Evolutionary conservation across 805 yeast genomes (phyloP).

Genomic region (Hanseniaspora osmophila): DNA sequence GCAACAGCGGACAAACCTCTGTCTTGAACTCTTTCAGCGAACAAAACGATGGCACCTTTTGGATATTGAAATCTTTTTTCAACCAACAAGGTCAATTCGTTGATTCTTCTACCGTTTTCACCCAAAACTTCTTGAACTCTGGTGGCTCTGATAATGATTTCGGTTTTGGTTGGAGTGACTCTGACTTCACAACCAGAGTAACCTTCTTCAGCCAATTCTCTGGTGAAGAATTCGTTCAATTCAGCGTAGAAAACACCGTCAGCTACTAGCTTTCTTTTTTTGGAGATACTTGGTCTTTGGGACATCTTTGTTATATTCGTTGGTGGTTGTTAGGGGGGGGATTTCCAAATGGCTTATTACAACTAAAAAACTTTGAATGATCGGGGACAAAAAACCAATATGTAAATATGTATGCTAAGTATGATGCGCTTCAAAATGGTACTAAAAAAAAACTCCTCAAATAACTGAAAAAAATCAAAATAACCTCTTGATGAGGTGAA

Average conservation of each 20-base stretch:
- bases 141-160: slow-evolving; percentile 96
- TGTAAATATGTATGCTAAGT: too few relatives aligned
- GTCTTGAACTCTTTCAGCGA: slow-evolving; percentile 98
- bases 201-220: slow-evolving; percentile 99
- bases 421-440: too few relatives aligned
- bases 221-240: slow-evolving; percentile 99
- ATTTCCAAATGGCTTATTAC: too few relatives aligned
- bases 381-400: too few relatives aligned
- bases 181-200: slow-evolving; percentile 99
- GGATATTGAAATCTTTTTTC: slow-evolving; percentile 97
- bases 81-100: slow-evolving; percentile 92
- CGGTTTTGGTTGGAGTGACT: slow-evolving; percentile 95
- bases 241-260: slow-evolving; percentile 99
- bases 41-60: slow-evolving; percentile 84
- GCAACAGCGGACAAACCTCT: slow-evolving; percentile 99
- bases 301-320: slow-evolving; percentile 5
- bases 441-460: too few relatives aligned
- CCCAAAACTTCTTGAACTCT: slow-evolving; percentile 97
- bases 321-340: too few relatives aligned
- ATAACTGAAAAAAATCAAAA: neutral
- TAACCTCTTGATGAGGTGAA: too few relatives aligned
- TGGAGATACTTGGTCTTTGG: slow-evolving; percentile 51
- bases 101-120: slow-evolving; percentile 99
- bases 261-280: slow-evolving; percentile 98
- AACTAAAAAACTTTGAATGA: too few relatives aligned